These are phyloP conservation scores for Colletotrichum tamarilloi DNA, from an alignment of 2,329 filamentous ascomycete genomes.

Conservation along the genomic window DNA sequence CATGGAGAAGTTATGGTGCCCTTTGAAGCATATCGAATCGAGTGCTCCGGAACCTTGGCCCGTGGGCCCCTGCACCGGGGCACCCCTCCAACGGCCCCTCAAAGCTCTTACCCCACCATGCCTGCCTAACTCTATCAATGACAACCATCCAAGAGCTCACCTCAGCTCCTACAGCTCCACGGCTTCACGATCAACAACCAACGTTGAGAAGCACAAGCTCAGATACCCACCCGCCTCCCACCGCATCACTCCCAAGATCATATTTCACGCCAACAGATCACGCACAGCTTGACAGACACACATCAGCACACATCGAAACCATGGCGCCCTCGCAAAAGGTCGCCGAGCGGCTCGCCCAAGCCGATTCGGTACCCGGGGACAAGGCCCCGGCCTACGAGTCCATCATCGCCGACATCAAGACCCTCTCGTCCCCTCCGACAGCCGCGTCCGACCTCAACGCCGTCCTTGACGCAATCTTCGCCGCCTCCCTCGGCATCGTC, in stretches of 20 bases:
- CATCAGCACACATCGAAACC: constrained; percentile 4
- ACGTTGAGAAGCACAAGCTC: neutral
- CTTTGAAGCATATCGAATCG: neutral
- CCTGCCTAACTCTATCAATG: constrained; percentile 25
- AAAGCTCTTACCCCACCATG: constrained; percentile 39
- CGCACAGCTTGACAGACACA: neutral
- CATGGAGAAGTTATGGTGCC: neutral
- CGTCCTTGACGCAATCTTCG: constrained; percentile 75
- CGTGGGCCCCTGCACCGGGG: constrained; percentile 6
- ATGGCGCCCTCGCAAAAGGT: constrained; percentile 56
- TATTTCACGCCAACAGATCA: neutral
- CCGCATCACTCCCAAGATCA: neutral
- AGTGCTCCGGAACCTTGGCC: neutral
- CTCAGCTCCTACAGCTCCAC: constrained; percentile 9
- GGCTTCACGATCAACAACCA: constrained; percentile 1
- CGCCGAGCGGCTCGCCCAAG: constrained; percentile 54
- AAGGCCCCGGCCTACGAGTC: constrained; percentile 58
- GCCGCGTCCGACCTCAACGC: constrained; percentile 70
- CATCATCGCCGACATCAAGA: constrained; percentile 57
- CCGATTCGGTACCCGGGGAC: constrained; percentile 51
- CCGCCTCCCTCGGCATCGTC: constrained; percentile 79
- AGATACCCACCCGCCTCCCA: neutral
- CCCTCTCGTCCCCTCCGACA: constrained; percentile 51
- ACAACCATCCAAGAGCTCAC: constrained; percentile 29
- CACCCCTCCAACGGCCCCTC: constrained; percentile 11